A percentile compares a stretch with the other conserved stretches of the same genome.
Conservation (phyloP, 768 basidiomycete genomes). For the Hygrophorus pudorinus region DNA sequence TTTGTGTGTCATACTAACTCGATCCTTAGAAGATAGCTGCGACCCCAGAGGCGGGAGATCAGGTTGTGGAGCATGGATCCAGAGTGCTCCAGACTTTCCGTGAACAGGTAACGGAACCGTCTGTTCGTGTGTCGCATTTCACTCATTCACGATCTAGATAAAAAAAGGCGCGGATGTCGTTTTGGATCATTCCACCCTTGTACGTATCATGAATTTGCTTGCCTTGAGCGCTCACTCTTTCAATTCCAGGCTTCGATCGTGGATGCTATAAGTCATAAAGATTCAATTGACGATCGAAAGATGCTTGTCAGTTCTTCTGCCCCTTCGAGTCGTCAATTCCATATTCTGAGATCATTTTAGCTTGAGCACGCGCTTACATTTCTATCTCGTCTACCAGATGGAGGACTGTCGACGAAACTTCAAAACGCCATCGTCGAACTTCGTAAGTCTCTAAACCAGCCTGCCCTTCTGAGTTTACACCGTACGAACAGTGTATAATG, state of each 20-base stretch:
- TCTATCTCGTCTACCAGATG: constrained; percentile 48
- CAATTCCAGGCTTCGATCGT: constrained; percentile 41
- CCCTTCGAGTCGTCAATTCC: neutral
- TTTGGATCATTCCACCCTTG: constrained; percentile 31
- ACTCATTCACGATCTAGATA: constrained; percentile 22
- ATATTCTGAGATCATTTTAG: constrained; percentile 24
- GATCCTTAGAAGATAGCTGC: too few species aligned
- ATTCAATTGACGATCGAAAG: constrained; percentile 68
- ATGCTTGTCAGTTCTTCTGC: constrained; percentile 43
- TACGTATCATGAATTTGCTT: constrained; percentile 16
- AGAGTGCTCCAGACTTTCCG: constrained; percentile 32
- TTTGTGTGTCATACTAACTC: neutral
- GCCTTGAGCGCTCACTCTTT: neutral
- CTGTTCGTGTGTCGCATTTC: neutral
- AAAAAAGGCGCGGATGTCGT: constrained; percentile 30
- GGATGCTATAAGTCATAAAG: constrained; percentile 50
- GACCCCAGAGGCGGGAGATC: neutral
- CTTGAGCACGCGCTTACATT: constrained; percentile 63
- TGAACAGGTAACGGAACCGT: constrained; percentile 24
- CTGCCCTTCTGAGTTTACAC: neutral
- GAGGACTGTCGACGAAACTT: constrained; percentile 24
- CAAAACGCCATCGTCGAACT: constrained; percentile 44
- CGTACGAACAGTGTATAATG: constrained; percentile 57
- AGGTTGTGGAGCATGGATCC: constrained; percentile 5
- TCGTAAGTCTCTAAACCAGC: constrained; percentile 30